Conservation (phyloP, 805 yeast species). For the Metschnikowia reukaufii region DNA sequence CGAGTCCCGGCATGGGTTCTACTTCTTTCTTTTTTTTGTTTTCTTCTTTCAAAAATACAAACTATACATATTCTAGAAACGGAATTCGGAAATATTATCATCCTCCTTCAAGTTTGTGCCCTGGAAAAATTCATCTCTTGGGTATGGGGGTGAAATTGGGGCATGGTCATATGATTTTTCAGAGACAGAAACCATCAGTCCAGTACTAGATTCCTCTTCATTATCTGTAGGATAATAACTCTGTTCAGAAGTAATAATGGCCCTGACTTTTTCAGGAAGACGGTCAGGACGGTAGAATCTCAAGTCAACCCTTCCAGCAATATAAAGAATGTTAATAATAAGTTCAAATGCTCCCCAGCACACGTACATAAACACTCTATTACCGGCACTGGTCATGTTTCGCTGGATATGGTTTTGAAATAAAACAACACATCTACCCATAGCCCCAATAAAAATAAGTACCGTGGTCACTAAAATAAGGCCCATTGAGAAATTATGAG, state of each 20-base stretch:
- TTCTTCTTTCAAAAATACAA: background rate
- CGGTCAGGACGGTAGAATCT: conserved; percentile 78
- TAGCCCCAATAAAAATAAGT: conserved; percentile 49
- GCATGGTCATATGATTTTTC: conserved; percentile 13
- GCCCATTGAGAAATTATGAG: conserved; percentile 52
- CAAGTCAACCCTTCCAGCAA: conserved; percentile 67
- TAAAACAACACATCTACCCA: conserved; percentile 49
- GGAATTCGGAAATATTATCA: conserved; percentile 21
- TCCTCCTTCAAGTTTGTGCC: conserved; percentile 7
- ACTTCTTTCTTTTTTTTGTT: background rate
- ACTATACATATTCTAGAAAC: conserved; percentile 9
- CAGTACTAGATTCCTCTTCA: conserved; percentile 21
- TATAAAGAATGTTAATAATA: conserved; percentile 53
- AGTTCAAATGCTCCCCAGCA: conserved; percentile 70
- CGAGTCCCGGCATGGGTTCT: conserved; percentile 22
- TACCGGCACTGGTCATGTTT: conserved; percentile 20
- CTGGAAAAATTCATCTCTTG: conserved; percentile 15
- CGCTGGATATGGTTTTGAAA: conserved; percentile 33
- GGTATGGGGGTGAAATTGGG: conserved; percentile 19
- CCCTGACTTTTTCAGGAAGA: conserved; percentile 40
- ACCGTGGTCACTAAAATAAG: conserved; percentile 48
- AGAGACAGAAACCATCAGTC: conserved; percentile 12
- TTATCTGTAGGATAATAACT: conserved; percentile 33
- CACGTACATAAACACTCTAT: conserved; percentile 62
- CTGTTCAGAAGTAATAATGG: conserved; percentile 45